Conservation (phyloP, 1,284 basidiomycete species). For the Paramarasmius palmivorus region DNA sequence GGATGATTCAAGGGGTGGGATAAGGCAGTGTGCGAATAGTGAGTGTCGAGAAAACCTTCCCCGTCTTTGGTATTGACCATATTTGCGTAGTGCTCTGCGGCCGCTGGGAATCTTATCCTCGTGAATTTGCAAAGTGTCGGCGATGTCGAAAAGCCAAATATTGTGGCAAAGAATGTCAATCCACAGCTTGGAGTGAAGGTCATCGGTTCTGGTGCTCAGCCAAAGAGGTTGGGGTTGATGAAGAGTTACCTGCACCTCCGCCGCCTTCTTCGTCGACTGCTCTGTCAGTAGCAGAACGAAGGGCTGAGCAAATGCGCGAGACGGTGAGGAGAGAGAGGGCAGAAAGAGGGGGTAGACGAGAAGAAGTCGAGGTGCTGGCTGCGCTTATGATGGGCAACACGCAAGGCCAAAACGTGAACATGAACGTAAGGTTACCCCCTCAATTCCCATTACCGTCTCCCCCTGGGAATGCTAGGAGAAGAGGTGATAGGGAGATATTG, state of each 20-base stretch:
- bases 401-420: no score
- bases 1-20: slow-evolving; percentile 90
- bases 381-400: no score
- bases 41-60: slow-evolving; percentile 39
- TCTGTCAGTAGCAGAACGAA: no score
- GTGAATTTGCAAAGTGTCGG: slow-evolving; percentile 97
- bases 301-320: no score
- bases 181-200: slow-evolving; percentile 95
- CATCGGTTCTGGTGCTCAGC: slow-evolving; percentile 90
- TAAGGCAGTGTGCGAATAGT: slow-evolving; percentile 97
- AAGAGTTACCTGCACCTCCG: slow-evolving; percentile 21
- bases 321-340: no score
- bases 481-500: not conserved
- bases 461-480: no score
- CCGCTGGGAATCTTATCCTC: slow-evolving; percentile 89
- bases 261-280: not conserved
- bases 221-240: slow-evolving; percentile 67
- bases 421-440: not conserved
- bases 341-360: no score
- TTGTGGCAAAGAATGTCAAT: slow-evolving; percentile 97
- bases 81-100: slow-evolving; percentile 81
- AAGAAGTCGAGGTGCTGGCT: no score
- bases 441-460: slow-evolving; percentile 1
- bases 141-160: slow-evolving; percentile 98
- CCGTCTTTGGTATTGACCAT: slow-evolving; percentile 4